Evolutionary conservation across 208 protist species (phyloP).

Genomic region (Leishmania amazonensis): DNA sequence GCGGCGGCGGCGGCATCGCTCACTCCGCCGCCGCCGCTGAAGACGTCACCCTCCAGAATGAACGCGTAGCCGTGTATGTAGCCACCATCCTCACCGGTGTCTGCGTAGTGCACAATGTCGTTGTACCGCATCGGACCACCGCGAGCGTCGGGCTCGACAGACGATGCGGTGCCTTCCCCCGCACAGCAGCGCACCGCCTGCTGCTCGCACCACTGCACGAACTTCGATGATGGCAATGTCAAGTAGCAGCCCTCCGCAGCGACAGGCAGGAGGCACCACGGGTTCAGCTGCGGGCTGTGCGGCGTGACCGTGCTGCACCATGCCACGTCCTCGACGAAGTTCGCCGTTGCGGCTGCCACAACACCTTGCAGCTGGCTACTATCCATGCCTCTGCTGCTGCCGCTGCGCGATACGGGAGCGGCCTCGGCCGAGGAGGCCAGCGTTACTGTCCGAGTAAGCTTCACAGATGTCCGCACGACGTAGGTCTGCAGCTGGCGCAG

Average conservation of each 20-base stretch:
- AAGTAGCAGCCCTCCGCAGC: slow-evolving; percentile 70
- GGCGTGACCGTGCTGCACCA: slow-evolving; percentile 16
- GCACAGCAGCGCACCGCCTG: slow-evolving; percentile 34
- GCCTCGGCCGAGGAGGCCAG: neutral
- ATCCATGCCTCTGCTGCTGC: neutral
- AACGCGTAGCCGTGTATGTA: slow-evolving; percentile 63
- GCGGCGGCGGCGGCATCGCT: neutral
- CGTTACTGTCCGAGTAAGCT: slow-evolving; percentile 7
- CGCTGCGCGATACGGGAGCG: neutral
- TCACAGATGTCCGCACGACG: slow-evolving; percentile 17
- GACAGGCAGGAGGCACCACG: slow-evolving; percentile 40
- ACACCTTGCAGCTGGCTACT: slow-evolving; percentile 17
- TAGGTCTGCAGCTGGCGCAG: slow-evolving; percentile 19
- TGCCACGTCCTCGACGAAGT: slow-evolving; percentile 26
- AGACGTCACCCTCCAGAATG: slow-evolving; percentile 31
- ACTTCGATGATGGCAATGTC: slow-evolving; percentile 48
- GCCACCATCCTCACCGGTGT: slow-evolving; percentile 13
- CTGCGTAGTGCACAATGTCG: slow-evolving; percentile 28
- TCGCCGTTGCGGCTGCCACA: slow-evolving; percentile 21
- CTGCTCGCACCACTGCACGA: slow-evolving; percentile 29
- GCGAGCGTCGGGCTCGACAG: slow-evolving; percentile 7
- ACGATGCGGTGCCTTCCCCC: neutral
- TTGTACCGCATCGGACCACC: slow-evolving; percentile 38
- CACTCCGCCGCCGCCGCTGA: slow-evolving; percentile 7
- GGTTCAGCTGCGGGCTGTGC: slow-evolving; percentile 28